Conservation (phyloP, 768 basidiomycete species). For the Clathrus columnatus region DNA sequence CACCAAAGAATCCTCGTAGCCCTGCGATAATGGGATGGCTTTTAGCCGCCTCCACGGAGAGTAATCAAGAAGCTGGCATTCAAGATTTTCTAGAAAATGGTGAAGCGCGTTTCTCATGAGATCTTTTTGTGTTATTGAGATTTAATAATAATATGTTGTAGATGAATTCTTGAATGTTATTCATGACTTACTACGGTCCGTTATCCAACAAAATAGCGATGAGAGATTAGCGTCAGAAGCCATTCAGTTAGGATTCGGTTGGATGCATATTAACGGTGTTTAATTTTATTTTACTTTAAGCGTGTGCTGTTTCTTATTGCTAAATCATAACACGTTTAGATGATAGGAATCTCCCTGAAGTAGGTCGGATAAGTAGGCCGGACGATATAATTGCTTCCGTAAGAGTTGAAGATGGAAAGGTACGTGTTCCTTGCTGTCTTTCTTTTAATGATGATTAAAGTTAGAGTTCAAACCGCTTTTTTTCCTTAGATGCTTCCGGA, state of each 20-base stretch:
- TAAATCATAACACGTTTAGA: constrained; percentile 32
- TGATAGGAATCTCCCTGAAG: constrained; percentile 61
- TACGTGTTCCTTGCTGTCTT: constrained; percentile 19
- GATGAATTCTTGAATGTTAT: constrained; percentile 52
- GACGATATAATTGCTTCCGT: constrained; percentile 80
- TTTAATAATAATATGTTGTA: constrained; percentile 19
- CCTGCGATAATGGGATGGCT: constrained; percentile 61
- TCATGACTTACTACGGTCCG: constrained; percentile 49
- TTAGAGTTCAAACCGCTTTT: background rate
- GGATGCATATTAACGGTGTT: constrained; percentile 76
- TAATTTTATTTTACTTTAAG: background rate
- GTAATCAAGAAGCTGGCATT: constrained; percentile 40
- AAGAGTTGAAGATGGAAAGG: constrained; percentile 60
- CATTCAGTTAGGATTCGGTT: constrained; percentile 58
- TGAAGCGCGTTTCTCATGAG: constrained; percentile 20
- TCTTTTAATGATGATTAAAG: background rate
- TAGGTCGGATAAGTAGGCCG: constrained; percentile 70
- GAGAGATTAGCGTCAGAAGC: constrained; percentile 60
- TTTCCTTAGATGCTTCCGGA: constrained; percentile 47
- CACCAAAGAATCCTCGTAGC: constrained; percentile 38
- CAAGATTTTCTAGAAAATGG: constrained; percentile 69
- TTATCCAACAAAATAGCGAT: constrained; percentile 49
- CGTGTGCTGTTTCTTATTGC: background rate
- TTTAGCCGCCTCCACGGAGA: constrained; percentile 34
- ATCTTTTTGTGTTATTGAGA: background rate